These are phyloP conservation scores for Mucor circinelloides DNA, from an alignment of 371 early-diverging fungal genomes.

Conservation along the genomic window DNA sequence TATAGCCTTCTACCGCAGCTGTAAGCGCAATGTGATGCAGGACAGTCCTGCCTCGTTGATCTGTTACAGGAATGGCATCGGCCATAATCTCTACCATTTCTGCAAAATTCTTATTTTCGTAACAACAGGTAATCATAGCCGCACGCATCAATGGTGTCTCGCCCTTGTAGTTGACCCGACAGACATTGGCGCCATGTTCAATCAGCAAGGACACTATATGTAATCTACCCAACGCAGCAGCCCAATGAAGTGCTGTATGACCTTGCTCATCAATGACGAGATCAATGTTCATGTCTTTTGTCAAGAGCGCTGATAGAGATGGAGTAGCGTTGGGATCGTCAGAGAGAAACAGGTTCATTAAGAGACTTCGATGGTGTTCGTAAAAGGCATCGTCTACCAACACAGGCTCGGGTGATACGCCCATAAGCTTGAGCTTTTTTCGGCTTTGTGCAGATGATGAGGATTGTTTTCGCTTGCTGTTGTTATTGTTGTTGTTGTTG, in stretches of 20 bases:
- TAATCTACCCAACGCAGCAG: slow-evolving; percentile 78
- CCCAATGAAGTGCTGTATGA: slow-evolving; percentile 86
- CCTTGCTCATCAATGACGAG: slow-evolving; percentile 82
- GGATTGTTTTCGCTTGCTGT: background rate
- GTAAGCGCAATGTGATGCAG: slow-evolving; percentile 88
- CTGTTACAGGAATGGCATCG: slow-evolving; percentile 66
- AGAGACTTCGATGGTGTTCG: slow-evolving; percentile 62
- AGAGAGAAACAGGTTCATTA: slow-evolving; percentile 76
- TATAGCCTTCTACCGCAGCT: slow-evolving; percentile 60
- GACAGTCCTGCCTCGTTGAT: slow-evolving; percentile 75
- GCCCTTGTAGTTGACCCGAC: slow-evolving; percentile 68
- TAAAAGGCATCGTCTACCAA: slow-evolving; percentile 19
- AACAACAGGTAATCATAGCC: slow-evolving; percentile 83
- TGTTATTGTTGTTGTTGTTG: background rate
- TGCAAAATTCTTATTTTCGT: slow-evolving; percentile 79
- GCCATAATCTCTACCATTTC: slow-evolving; percentile 71
- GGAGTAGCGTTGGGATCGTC: slow-evolving; percentile 61
- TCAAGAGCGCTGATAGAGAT: slow-evolving; percentile 45
- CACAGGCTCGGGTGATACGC: background rate
- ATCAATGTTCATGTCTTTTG: slow-evolving; percentile 67
- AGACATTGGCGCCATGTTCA: slow-evolving; percentile 67
- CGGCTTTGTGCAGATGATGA: background rate
- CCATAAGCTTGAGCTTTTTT: slow-evolving; percentile 1
- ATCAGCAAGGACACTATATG: slow-evolving; percentile 68
- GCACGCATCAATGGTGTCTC: slow-evolving; percentile 87